Evolutionary conservation across 1,284 basidiomycete species (phyloP).

Genomic region (Tausonia pullulans): DNA sequence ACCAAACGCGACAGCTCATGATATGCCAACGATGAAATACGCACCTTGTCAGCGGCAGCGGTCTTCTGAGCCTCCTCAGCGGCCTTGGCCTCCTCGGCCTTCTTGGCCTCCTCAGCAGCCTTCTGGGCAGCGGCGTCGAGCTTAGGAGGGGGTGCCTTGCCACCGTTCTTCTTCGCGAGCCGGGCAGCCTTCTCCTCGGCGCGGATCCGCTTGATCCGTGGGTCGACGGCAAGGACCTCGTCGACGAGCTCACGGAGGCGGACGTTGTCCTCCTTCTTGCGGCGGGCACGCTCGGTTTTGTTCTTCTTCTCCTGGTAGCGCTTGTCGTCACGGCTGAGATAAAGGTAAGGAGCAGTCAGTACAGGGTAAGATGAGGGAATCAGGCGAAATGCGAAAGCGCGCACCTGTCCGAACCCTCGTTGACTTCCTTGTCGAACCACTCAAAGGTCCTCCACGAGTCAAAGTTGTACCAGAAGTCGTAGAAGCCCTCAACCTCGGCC

Average conservation of each 20-base stretch:
- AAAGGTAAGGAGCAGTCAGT: not conserved
- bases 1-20: not conserved
- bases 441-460: conserved; percentile 98
- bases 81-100: conserved; percentile 57
- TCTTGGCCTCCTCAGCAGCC: conserved; percentile 62
- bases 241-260: conserved; percentile 82
- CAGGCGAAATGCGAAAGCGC: not conserved
- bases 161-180: conserved; percentile 70
- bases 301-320: conserved; percentile 99
- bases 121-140: conserved; percentile 43
- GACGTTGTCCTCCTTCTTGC: conserved; percentile 97
- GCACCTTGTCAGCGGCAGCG: conserved; percentile 40
- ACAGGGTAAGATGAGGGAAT: not conserved
- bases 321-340: conserved; percentile 82
- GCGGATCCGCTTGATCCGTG: conserved; percentile 95
- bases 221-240: conserved; percentile 71
- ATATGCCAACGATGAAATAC: not conserved
- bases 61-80: conserved; percentile 75
- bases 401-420: conserved; percentile 89
- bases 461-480: conserved; percentile 99
- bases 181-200: conserved; percentile 91
- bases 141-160: conserved; percentile 30
- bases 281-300: conserved; percentile 85
- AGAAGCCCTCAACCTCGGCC: conserved; percentile 80
- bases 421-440: conserved; percentile 96